Percentiles rank a stretch among this genome's conserved stretches.
phyloP scores from a whole-genome alignment of 1,284 basidiomycete species.

The Cryptococcus sp. region DNA sequence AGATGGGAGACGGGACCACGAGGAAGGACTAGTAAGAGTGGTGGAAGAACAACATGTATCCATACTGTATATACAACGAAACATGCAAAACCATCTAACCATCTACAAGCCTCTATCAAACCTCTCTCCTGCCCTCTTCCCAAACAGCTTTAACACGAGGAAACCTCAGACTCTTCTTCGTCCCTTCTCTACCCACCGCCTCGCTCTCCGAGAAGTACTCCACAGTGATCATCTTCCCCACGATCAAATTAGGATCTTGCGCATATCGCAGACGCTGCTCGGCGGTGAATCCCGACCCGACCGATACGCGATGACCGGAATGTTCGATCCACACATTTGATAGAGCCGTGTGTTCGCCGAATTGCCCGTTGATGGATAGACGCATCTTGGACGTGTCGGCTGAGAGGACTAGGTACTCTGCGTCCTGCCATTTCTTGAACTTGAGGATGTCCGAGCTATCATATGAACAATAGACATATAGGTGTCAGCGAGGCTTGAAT shows the following conservation, averaged over 20 bases:
- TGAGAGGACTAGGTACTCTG: constrained; percentile 41
- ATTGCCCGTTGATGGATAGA: constrained; percentile 40
- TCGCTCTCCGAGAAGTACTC: constrained; percentile 50
- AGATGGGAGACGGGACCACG: background rate
- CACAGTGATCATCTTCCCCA: constrained; percentile 50
- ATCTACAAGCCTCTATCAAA: background rate
- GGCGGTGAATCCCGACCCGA: constrained; percentile 48
- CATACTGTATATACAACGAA: background rate
- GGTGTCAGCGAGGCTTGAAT: too few species aligned
- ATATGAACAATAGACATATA: too few species aligned
- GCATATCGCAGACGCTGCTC: constrained; percentile 46
- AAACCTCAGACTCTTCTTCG: constrained; percentile 41
- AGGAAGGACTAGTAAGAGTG: background rate
- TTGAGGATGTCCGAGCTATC: constrained; percentile 44
- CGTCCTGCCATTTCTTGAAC: constrained; percentile 52
- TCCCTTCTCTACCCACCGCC: constrained; percentile 19
- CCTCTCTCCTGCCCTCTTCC: constrained; percentile 40
- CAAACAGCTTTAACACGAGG: constrained; percentile 49
- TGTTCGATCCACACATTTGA: constrained; percentile 46
- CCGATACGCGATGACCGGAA: constrained; percentile 39
- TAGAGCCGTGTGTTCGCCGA: constrained; percentile 38
- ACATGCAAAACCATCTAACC: background rate
- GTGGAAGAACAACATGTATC: background rate
- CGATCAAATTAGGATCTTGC: constrained; percentile 37
- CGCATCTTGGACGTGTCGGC: constrained; percentile 37